Base-by-base conservation (phyloP, 2,329 filamentous ascomycete species). In the Periconia sp. region DNA sequence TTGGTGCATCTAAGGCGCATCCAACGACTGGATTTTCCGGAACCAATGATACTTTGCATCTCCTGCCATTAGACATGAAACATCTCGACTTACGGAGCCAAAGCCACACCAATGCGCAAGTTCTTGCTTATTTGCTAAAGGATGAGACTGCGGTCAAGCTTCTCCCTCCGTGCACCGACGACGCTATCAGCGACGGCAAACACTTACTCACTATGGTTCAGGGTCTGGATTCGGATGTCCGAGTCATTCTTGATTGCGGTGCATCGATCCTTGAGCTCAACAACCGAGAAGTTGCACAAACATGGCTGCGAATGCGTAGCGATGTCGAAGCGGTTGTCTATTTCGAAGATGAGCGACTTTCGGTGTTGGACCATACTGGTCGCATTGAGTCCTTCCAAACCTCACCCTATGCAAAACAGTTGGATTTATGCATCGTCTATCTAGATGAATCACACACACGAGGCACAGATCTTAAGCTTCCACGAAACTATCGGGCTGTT, bases 11-110 rank as follows among this genome's bases (percentile, higher is more conserved):
- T 5, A 85, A 80, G 50, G 8, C n/a, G 0, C 72, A 82, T 18
- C 75, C 79, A 0, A 85, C 80, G 0, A 86, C 84, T 0, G 88
- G 88, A 0, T 91, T 91, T 62, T 88, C 84, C 50, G 87, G 88
- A 0, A 91, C 88, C 0, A 87, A 85, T 20, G 87, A 91, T 58
- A 84, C 82, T 0, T 69, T 77, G 11, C 73, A 77, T 14, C 62
- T 86, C 0, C 73, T 91, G 0, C 87, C 87, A 0, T 60, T 87
- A 0, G 72, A 62, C 0, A 77, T 90, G 0, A 61, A 72, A 1
- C 84, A 89, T 27, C 69, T 81, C 0, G 83, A 89, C 33, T 73
- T 87, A 0, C 62, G 70, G 0, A 70, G 73, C 0, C 83, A 88
- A 37, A 73, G 71, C 1, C 84, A 89, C 49, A 92, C 88, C 0